A percentile compares a stretch with the other conserved stretches of the same genome.
phyloP scores from a whole-genome alignment of 1,139 yeast species.

The Starmera stellimalicola region DNA sequence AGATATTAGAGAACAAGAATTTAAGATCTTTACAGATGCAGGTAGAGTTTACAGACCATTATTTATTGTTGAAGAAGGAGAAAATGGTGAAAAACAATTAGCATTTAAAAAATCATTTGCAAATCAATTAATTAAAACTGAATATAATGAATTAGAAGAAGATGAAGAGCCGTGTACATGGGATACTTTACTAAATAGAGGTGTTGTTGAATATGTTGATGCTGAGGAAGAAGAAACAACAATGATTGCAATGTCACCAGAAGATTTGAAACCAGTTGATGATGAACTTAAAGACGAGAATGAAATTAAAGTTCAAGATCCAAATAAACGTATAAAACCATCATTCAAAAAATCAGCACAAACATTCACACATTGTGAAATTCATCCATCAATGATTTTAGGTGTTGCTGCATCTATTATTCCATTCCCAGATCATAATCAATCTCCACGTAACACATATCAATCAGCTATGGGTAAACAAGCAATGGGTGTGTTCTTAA shows the following conservation, averaged over 20 bases:
- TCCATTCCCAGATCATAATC: slow-evolving; percentile 99
- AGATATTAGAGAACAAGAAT: slow-evolving; percentile 93
- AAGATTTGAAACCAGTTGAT: slow-evolving; percentile 72
- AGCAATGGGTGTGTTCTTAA: slow-evolving; percentile 99
- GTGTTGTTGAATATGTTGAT: slow-evolving; percentile 88
- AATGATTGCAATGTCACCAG: slow-evolving; percentile 98
- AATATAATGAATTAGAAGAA: slow-evolving; percentile 44
- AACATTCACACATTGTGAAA: slow-evolving; percentile 97
- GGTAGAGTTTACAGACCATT: slow-evolving; percentile 96
- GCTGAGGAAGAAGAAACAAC: slow-evolving; percentile 98
- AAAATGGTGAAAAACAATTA: slow-evolving; percentile 63
- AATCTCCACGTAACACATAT: slow-evolving; percentile 98
- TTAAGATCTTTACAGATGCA: slow-evolving; percentile 94
- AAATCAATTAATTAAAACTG: slow-evolving; percentile 56
- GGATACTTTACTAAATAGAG: slow-evolving; percentile 76
- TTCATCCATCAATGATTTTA: slow-evolving; percentile 96
- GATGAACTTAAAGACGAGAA: slow-evolving; percentile 32
- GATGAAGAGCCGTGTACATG: slow-evolving; percentile 60
- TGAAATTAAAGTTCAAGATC: no score
- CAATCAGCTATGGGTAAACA: slow-evolving; percentile 99
- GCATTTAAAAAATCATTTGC: slow-evolving; percentile 80
- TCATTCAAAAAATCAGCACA: slow-evolving; percentile 54
- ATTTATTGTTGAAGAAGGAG: slow-evolving; percentile 82
- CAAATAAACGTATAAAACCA: slow-evolving; percentile 84
- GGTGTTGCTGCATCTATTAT: slow-evolving; percentile 98